Evolutionary conservation across 1,284 basidiomycete genomes (phyloP), one percentile per base, ranked within the genome.

Genomic region (Austroboletus niveus): DNA sequence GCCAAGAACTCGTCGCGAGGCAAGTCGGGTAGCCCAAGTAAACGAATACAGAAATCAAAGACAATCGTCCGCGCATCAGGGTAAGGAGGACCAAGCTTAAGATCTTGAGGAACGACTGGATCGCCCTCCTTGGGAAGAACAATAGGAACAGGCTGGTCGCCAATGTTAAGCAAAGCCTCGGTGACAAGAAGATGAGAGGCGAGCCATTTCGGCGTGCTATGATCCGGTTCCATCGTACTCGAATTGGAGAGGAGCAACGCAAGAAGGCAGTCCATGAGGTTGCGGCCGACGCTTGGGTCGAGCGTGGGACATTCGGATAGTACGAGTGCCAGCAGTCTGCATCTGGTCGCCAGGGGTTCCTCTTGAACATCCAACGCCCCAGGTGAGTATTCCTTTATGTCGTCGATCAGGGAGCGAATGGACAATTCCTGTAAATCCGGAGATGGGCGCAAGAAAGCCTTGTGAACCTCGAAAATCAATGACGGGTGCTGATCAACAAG

Each of bases 391-490:
- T 74, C 65, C 50, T 83, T 83, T 62, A 92, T 79, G 61, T 92
- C 88, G 38, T 87, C 84, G 48, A 91, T 75, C 48, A 93, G 76
- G 48, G 81, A 75, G 39, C 77, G 78, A 43, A 89, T 76, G 12
- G 85, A 81, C 56, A 82, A 71, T 36, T 79, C 74, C 58, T 86
- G 84, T 60, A 85, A 79, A 31, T 75, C 77, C 45, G 78, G 81
- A 40, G 75, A 72, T 2, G 80, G 74, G 27, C 84, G 83, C 48
- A 87, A 78, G 69, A 95, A 93, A 11, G 89, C 87, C 31, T 79
- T 78, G 60, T 90, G 86, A 45, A 97, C 81, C 63, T 98, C 94
- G 64, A 97, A 97, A 44, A 98, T 86, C 42, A 98, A 79, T 7
- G 87, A 85, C 8, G 89, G 84, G 60, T 94, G 89, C 55, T 89